phyloP scores from a whole-genome alignment of 768 basidiomycete species.

The Amanita fuliginea region DNA sequence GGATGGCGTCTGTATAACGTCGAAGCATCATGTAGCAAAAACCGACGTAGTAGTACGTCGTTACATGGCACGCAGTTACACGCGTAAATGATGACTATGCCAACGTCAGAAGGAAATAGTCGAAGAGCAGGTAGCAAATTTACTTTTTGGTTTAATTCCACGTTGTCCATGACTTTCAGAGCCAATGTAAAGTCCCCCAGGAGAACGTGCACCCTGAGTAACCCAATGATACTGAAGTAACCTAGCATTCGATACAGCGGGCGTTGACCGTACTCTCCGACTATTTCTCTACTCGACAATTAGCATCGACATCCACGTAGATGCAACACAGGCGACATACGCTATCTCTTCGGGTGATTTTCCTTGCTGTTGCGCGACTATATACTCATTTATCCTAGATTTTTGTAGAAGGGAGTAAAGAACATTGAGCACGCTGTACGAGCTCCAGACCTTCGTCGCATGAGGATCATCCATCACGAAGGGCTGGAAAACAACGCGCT shows the following conservation, averaged over 20 bases:
- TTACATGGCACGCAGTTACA: conserved; percentile 94
- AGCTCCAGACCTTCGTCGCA: conserved; percentile 77
- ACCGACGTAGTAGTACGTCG: conserved; percentile 91
- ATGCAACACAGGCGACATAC: conserved; percentile 32
- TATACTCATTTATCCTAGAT: conserved; percentile 88
- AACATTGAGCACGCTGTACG: conserved; percentile 96
- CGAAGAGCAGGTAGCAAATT: not conserved
- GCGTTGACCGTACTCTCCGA: conserved; percentile 84
- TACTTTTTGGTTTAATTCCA: conserved; percentile 86
- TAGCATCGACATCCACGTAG: not conserved
- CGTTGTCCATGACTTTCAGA: conserved; percentile 88
- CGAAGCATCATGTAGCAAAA: conserved; percentile 95
- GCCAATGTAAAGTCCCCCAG: conserved; percentile 95
- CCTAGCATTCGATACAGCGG: conserved; percentile 93
- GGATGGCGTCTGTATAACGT: conserved; percentile 91
- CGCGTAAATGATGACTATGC: conserved; percentile 77
- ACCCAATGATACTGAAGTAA: conserved; percentile 93
- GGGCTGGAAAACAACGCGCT: conserved; percentile 14
- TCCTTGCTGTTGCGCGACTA: conserved; percentile 71
- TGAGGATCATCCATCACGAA: not conserved
- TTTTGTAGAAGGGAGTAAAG: conserved; percentile 98
- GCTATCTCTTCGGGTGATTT: conserved; percentile 75
- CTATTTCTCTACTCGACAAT: conserved; percentile 47
- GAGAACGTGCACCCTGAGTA: conserved; percentile 90
- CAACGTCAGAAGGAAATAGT: conserved; percentile 8